Conservation (phyloP, 495 filamentous ascomycete genomes). For the Annulohypoxylon maeteangense region DNA sequence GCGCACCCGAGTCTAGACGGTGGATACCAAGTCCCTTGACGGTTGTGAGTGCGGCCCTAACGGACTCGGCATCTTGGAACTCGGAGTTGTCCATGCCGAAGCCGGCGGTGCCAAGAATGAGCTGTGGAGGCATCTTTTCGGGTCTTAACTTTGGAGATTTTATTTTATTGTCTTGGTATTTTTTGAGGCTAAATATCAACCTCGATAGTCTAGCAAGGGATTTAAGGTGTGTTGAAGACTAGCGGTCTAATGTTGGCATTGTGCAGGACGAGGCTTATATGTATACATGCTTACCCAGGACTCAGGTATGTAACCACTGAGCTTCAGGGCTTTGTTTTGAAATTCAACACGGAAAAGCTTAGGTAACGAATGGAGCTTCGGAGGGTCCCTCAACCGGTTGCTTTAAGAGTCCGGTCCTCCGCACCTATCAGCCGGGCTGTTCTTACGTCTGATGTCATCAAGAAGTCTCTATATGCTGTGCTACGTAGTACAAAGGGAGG, state of each 20-base stretch:
- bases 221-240: neutral
- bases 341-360: neutral
- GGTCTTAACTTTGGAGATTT: too few relatives aligned
- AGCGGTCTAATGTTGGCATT: neutral
- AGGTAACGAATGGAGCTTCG: neutral
- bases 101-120: constrained; percentile 52
- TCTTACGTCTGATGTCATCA: neutral
- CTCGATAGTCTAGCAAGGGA: neutral
- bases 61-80: constrained; percentile 38
- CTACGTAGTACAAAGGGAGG: too few relatives aligned
- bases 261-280: neutral
- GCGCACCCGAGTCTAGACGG: constrained; percentile 56
- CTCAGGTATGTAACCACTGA: neutral
- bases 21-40: constrained; percentile 47
- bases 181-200: neutral
- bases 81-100: constrained; percentile 50
- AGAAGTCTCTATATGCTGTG: neutral
- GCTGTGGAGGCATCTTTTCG: constrained; percentile 43
- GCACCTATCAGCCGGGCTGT: neutral
- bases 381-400: neutral
- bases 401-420: neutral
- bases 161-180: too few relatives aligned
- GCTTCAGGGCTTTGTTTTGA: too few relatives aligned
- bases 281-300: neutral
- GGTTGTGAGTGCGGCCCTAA: constrained; percentile 42